Base-by-base conservation (phyloP, 768 basidiomycete genomes). In the Pleurotus pulmonarius region DNA sequence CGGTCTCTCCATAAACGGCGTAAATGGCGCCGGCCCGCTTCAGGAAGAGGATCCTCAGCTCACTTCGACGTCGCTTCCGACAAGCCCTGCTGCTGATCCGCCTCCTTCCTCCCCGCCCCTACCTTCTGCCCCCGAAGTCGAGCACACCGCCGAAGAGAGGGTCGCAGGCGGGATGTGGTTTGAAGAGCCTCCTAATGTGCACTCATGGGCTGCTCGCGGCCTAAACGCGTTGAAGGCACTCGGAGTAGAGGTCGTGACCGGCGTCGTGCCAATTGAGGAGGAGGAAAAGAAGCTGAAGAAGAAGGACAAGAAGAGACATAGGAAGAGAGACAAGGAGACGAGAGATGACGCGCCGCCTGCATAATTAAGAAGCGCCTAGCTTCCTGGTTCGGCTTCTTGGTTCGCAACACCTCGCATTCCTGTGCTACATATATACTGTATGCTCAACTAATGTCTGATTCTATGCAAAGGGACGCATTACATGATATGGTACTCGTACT, bases 181-280 rank as follows among this genome's bases (percentile, higher is more conserved):
- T 59, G 75, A 82, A 46, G 69, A 83, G 29, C 56, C 66, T 5
- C 64, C 56, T 15, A 68, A 73, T 7, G 34, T 83, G 56, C 51
- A 57, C 13, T 73, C 75, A 59, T 89, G 88, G 88, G 81, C 76
- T 1, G 60, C 60, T 38, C 67, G 72, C 11, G 88, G 88, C 4
- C 72, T 79, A 18, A 63, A 61, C 46, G 80, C 82, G n/a, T 65
- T 87, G 55, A 64, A 66, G 3, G 73, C 64, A 58, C 65, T 88
- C 34, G 76, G 73, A 8, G 80, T 89, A 40, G 69, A 72, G 18
- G 64, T 75, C 3, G 65, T 65, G 26, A 74, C 75, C 65, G 86
- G 84, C 0, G 64, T 82, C 22, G 26, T 44, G 11, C 55, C 41
- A 4, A 12, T 29, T 55, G 54, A 55, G 18, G 29, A 11, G 29